Percentiles rank a stretch among this genome's conserved stretches.
Evolutionary conservation across 192 early-diverging fungal species (phyloP).

Genomic region (Entomortierella chlamydospora): DNA sequence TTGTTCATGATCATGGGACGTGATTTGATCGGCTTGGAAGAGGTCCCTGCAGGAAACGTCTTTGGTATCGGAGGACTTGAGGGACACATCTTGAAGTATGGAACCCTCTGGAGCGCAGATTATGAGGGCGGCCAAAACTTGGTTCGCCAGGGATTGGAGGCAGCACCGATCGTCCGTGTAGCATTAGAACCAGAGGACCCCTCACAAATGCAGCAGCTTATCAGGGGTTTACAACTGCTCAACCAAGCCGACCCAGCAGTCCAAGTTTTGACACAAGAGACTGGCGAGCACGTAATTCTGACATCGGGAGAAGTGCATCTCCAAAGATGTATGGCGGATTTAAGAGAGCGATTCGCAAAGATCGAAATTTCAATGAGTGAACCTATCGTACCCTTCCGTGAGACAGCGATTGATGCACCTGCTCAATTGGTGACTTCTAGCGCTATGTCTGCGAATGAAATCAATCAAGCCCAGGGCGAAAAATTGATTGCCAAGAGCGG

Average conservation of each 20-base stretch:
- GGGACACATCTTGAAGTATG: conserved; percentile 94
- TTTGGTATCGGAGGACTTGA: conserved; percentile 94
- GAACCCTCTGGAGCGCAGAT: conserved; percentile 83
- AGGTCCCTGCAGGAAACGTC: conserved; percentile 95
- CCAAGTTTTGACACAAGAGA: conserved; percentile 90
- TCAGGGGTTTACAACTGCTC: conserved; percentile 86
- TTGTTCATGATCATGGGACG: conserved; percentile 98
- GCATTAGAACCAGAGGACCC: conserved; percentile 95
- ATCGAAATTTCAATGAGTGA: conserved; percentile 94
- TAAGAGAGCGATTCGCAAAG: conserved; percentile 93
- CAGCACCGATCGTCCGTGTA: conserved; percentile 95
- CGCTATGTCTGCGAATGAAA: conserved; percentile 38
- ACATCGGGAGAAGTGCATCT: conserved; percentile 96
- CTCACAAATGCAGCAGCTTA: conserved; percentile 87
- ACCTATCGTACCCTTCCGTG: conserved; percentile 97
- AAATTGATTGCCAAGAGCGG: conserved; percentile 57
- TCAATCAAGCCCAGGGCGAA: conserved; percentile 48
- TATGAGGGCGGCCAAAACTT: conserved; percentile 78
- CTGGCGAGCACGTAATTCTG: conserved; percentile 96
- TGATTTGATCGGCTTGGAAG: conserved; percentile 83
- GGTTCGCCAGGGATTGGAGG: conserved; percentile 70
- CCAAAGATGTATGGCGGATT: conserved; percentile 91
- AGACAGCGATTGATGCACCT: conserved; percentile 78
- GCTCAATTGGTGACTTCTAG: conserved; percentile 34
- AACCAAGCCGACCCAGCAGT: conserved; percentile 97